Base-by-base conservation (phyloP, 2,329 filamentous ascomycete genomes). In the Microdochium paspali region DNA sequence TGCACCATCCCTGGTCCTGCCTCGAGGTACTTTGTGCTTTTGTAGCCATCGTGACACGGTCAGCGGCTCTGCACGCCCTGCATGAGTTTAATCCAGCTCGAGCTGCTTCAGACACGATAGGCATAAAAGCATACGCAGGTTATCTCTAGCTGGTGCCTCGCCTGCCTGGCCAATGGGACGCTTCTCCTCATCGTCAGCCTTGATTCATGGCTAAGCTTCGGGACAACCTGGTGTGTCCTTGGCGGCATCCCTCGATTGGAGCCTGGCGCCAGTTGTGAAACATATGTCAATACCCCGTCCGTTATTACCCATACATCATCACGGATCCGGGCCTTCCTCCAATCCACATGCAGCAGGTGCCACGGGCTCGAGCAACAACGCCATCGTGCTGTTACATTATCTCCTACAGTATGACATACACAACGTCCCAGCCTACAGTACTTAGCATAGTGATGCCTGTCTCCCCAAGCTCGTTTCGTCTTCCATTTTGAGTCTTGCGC, bases 41-140 rank as follows among this genome's bases (percentile, higher is more conserved):
- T 9, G 15, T 46, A 18, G 32, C 67, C 35, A 67, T 70, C 55
- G 48, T 46, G 24, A 47, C 24, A 45, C 47, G 47, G 20, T 51
- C 40, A 5, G 44, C 46, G 23, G 35, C 35, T 40, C 35, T 40
- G 35, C 35, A 21, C 18, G 35, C 10, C 18, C 35, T 40, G 35
- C 35, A 40, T 7, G 26, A 28, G 26, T 7, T 13, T 28, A 28
- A 28, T 28, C 12, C 35, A 20, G n/a, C n/a, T n/a, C n/a, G n/a
- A n/a, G n/a, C n/a, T n/a, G n/a, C n/a, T n/a, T 20, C 18, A 15
- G 35, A n/a, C 35, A 21, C 13, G 35, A 40, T 35, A 15, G n/a
- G n/a, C n/a, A 12, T 6, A 4, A 6, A 12, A 35, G 31, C 31
- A 12, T 6, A 12, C 31, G 18, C 31, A 30, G 6, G 13, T 6